Percentiles rank a stretch among this genome's conserved stretches.
Evolutionary conservation across 805 yeast species (phyloP).

Genomic region (Priceomyces carsonii): DNA sequence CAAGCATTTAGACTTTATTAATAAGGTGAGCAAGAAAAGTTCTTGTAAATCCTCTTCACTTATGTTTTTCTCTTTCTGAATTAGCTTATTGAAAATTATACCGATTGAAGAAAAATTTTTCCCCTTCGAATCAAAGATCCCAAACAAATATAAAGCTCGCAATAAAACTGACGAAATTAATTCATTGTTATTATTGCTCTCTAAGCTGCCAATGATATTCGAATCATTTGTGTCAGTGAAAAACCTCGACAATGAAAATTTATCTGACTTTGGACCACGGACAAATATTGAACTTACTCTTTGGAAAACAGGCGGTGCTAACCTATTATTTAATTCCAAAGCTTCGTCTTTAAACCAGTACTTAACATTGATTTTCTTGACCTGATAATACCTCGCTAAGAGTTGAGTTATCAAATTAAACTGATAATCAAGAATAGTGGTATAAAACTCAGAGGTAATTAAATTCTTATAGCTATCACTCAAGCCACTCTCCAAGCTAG

Average conservation of each 20-base stretch:
- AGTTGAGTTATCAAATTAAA: conserved; percentile 69
- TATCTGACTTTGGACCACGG: conserved; percentile 12
- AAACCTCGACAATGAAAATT: conserved; percentile 26
- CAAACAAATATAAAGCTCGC: conserved; percentile 55
- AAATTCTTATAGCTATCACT: conserved; percentile 60
- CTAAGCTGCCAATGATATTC: conserved; percentile 17
- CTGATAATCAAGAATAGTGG: conserved; percentile 58
- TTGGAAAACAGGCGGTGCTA: conserved; percentile 53
- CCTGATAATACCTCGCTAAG: conserved; percentile 83
- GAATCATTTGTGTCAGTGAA: conserved; percentile 19
- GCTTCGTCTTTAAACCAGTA: conserved; percentile 54
- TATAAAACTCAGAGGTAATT: conserved; percentile 44
- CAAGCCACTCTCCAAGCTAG: conserved; percentile 65
- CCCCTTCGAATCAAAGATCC: conserved; percentile 44
- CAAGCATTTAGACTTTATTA: conserved; percentile 37
- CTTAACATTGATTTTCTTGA: conserved; percentile 56
- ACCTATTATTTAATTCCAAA: conserved; percentile 50
- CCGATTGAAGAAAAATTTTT: conserved; percentile 56
- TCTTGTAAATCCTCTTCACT: conserved; percentile 33
- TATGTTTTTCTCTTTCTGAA: conserved; percentile 14
- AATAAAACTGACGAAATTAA: conserved; percentile 55
- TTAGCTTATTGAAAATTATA: conserved; percentile 39
- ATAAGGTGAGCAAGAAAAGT: conserved; percentile 48
- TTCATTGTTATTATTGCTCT: conserved; percentile 49
- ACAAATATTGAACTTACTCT: conserved; percentile 26